phyloP scores from a whole-genome alignment of 345 rosid genomes.

The Erucastrum elatum region DNA sequence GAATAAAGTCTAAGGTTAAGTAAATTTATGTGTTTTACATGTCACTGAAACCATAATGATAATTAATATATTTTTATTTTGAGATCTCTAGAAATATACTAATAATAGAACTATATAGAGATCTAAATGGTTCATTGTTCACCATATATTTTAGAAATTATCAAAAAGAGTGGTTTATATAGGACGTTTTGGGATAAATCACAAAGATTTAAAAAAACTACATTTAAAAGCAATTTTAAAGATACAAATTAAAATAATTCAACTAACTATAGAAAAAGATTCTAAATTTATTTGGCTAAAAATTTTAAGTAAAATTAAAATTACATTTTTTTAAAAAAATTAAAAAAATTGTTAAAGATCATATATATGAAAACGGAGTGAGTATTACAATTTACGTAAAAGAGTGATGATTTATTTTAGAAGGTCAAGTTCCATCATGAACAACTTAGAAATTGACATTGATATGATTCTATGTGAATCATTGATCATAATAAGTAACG shows the following conservation, averaged over 20 bases:
- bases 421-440: constrained; percentile 28
- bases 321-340: too few species aligned
- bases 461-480: constrained; percentile 25
- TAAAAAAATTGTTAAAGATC: neutral
- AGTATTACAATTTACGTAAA: constrained; percentile 4
- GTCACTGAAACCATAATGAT: neutral
- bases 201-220: too few species aligned
- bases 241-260: too few species aligned
- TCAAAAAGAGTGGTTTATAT: neutral
- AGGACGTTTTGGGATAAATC: too few species aligned
- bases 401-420: constrained; percentile 15
- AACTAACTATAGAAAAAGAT: too few species aligned
- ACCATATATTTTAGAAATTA: neutral
- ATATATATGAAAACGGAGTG: neutral
- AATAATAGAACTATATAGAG: neutral
- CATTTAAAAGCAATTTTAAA: too few species aligned
- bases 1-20: neutral
- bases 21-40: neutral
- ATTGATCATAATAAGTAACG: constrained; percentile 23
- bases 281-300: too few species aligned
- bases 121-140: neutral
- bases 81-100: neutral
- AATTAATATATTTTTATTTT: neutral
- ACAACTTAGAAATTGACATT: constrained; percentile 24
- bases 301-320: neutral